Evolutionary conservation across 306 rosid species (phyloP).

Genomic region (Glycine latifolia): DNA sequence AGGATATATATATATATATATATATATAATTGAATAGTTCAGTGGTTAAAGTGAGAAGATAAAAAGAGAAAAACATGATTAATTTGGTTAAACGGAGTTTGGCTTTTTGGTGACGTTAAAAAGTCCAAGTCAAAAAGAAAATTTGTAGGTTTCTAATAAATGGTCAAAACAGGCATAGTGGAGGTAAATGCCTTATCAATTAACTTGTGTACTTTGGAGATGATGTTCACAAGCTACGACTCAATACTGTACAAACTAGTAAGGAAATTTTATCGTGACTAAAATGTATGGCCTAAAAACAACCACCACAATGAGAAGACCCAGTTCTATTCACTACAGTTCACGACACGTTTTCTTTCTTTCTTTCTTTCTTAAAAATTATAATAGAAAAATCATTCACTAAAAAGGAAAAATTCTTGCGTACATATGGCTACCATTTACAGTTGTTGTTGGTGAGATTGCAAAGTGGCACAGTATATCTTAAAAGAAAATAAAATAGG

Average conservation of each 20-base stretch:
- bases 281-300: constrained; percentile 60
- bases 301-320: not conserved
- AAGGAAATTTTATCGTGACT: constrained; percentile 6
- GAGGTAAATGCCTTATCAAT: constrained; percentile 34
- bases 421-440: not conserved
- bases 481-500: not conserved
- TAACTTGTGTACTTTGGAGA: constrained; percentile 51
- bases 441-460: not conserved
- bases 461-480: not conserved
- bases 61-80: not conserved
- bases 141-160: constrained; percentile 65
- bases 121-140: constrained; percentile 42
- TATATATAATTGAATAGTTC: no score
- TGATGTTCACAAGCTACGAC: constrained; percentile 9
- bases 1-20: no score
- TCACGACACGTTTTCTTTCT: no score
- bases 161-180: constrained; percentile 61
- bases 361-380: not conserved
- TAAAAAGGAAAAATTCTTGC: not conserved
- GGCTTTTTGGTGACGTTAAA: constrained; percentile 40
- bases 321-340: no score
- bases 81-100: not conserved
- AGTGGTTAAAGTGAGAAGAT: not conserved
- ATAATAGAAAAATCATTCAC: not conserved
- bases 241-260: constrained; percentile 48